phyloP scores from a whole-genome alignment of 768 basidiomycete genomes.

The Macrolepiota albuminosa region DNA sequence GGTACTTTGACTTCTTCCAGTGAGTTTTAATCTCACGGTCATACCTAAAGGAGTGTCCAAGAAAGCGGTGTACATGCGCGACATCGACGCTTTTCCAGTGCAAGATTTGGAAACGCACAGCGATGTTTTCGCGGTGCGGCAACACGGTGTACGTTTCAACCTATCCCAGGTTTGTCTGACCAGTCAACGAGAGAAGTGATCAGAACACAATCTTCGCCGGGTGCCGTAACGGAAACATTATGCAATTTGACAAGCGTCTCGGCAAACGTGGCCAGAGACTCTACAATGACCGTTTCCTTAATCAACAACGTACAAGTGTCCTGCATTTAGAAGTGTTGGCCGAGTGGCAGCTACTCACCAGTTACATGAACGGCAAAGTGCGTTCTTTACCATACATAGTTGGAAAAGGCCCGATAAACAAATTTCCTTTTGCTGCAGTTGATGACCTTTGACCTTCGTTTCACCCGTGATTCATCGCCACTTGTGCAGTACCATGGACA shows the following conservation, averaged over 20 bases:
- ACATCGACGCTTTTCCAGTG: constrained; percentile 37
- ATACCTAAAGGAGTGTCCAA: constrained; percentile 43
- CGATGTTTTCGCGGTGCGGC: constrained; percentile 53
- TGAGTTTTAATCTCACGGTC: background rate
- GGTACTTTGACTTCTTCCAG: constrained; percentile 30
- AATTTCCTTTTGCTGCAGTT: constrained; percentile 35
- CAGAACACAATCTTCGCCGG: constrained; percentile 53
- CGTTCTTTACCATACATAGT: constrained; percentile 13
- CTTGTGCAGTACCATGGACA: constrained; percentile 48
- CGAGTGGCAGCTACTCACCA: constrained; percentile 23
- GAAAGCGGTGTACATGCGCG: constrained; percentile 46
- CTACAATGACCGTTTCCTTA: constrained; percentile 30
- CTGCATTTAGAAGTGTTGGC: constrained; percentile 46
- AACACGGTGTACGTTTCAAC: constrained; percentile 32
- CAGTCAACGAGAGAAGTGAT: background rate
- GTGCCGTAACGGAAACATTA: constrained; percentile 53
- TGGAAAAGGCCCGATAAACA: background rate
- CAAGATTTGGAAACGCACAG: constrained; percentile 50
- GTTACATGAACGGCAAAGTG: constrained; percentile 49
- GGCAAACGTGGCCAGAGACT: constrained; percentile 34
- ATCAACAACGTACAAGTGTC: constrained; percentile 38
- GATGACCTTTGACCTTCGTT: constrained; percentile 58
- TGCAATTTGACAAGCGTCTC: constrained; percentile 53
- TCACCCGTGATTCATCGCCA: constrained; percentile 37
- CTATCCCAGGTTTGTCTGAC: background rate